These are phyloP conservation scores for Termitomyces eurrhizus DNA, from an alignment of 768 basidiomycete species.

Conservation along the genomic window DNA sequence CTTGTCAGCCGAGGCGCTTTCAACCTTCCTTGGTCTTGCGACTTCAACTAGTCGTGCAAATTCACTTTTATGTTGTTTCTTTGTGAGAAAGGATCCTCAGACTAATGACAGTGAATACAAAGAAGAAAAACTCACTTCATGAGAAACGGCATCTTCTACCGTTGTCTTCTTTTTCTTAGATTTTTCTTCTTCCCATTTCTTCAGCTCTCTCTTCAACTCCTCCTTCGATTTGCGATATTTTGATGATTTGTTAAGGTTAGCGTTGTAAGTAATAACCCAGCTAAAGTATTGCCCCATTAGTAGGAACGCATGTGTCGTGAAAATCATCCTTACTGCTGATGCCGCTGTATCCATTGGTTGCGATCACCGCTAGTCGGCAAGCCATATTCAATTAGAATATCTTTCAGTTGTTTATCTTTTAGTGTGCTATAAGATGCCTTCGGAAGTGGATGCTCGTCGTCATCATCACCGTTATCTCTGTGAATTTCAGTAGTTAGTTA, in stretches of 20 bases:
- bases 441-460: conserved; percentile 47
- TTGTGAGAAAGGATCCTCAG: conserved; percentile 1
- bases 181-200: conserved; percentile 53
- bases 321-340: conserved; percentile 45
- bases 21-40: conserved; percentile 23
- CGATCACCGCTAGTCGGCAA: conserved; percentile 53
- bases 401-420: conserved; percentile 57
- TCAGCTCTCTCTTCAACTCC: conserved; percentile 50
- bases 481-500: no score
- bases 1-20: not conserved
- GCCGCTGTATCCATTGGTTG: conserved; percentile 47
- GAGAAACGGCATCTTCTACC: conserved; percentile 33
- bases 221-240: conserved; percentile 39
- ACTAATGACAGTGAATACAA: not conserved
- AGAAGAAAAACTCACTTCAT: conserved; percentile 31
- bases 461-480: conserved; percentile 21
- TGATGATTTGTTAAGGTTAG: conserved; percentile 59
- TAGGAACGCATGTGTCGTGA: not conserved
- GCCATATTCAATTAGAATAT: conserved; percentile 47
- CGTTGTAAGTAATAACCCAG: conserved; percentile 68
- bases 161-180: conserved; percentile 35
- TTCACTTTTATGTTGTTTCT: conserved; percentile 37
- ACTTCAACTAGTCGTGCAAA: conserved; percentile 35
- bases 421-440: conserved; percentile 63
- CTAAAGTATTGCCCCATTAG: conserved; percentile 27